These are phyloP conservation scores for Fusarium floridanum DNA, from an alignment of 2,329 filamentous ascomycete species.

Conservation along the genomic window DNA sequence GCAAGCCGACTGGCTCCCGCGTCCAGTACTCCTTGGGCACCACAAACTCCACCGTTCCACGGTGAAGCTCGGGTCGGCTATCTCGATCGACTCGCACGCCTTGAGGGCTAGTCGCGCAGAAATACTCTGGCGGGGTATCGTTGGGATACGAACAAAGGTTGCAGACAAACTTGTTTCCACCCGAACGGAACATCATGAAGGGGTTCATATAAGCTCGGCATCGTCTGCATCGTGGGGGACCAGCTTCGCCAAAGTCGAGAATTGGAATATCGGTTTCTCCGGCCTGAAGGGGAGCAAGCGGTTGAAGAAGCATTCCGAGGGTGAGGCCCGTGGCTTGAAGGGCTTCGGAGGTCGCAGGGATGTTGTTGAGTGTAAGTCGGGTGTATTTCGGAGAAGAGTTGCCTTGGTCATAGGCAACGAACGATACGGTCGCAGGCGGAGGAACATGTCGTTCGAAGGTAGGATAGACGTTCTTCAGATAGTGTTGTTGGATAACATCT, in stretches of 20 bases:
- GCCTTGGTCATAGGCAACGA: constrained; percentile 94
- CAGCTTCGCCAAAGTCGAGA: constrained; percentile 91
- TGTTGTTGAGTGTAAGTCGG: constrained; percentile 91
- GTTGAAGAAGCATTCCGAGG: constrained; percentile 89
- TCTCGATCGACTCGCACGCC: constrained; percentile 89
- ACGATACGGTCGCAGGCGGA: constrained; percentile 88
- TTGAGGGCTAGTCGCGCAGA: constrained; percentile 87
- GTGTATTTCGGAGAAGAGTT: constrained; percentile 96
- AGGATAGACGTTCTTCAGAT: constrained; percentile 88
- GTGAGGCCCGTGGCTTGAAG: constrained; percentile 85
- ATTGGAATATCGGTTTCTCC: constrained; percentile 92
- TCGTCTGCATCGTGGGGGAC: constrained; percentile 90
- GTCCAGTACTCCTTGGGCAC: constrained; percentile 99
- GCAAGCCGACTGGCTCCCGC: constrained; percentile 88
- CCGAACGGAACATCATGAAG: constrained; percentile 96
- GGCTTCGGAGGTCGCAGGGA: constrained; percentile 85
- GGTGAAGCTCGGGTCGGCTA: constrained; percentile 88
- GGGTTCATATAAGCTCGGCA: constrained; percentile 98
- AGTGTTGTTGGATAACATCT: constrained; percentile 86
- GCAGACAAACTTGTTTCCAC: constrained; percentile 96
- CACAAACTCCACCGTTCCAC: constrained; percentile 94
- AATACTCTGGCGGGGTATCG: constrained; percentile 92
- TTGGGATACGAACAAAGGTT: constrained; percentile 99
- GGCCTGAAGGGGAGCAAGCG: constrained; percentile 83
- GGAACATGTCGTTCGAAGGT: constrained; percentile 96